phyloP scores from a whole-genome alignment of 1,284 basidiomycete genomes.

The Taiwanofungus camphoratus region DNA sequence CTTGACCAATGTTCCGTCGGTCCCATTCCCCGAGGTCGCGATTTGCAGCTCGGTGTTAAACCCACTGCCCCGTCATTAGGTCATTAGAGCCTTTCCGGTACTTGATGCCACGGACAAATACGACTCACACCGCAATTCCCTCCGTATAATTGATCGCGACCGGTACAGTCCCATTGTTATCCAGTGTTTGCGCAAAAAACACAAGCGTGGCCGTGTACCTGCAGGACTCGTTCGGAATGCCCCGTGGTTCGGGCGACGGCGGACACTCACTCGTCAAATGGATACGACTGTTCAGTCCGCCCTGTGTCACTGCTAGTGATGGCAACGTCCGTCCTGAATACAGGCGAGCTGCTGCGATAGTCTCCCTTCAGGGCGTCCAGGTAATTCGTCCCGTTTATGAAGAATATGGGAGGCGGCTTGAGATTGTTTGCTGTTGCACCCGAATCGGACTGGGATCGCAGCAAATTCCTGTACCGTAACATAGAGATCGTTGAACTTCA shows the following conservation, averaged over 20 bases:
- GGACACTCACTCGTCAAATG: conserved; percentile 18
- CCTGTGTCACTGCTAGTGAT: conserved; percentile 14
- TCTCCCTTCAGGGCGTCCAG: conserved; percentile 12
- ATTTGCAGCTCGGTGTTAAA: conserved; percentile 18
- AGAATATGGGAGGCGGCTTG: conserved; percentile 16
- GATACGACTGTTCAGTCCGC: conserved; percentile 19
- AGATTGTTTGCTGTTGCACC: conserved; percentile 8
- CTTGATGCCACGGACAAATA: not conserved
- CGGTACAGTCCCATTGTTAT: conserved; percentile 13
- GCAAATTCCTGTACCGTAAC: conserved; percentile 10
- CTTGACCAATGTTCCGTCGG: conserved; percentile 15
- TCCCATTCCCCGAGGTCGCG: conserved; percentile 4
- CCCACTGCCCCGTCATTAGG: conserved; percentile 10
- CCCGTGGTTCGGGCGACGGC: not conserved
- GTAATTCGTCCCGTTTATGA: conserved; percentile 14
- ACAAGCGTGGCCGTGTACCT: conserved; percentile 11
- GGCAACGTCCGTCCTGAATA: conserved; percentile 19
- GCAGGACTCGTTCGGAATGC: not conserved
- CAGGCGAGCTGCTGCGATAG: conserved; percentile 13
- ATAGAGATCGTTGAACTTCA: not conserved
- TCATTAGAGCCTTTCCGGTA: not conserved
- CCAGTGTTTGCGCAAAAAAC: conserved; percentile 13
- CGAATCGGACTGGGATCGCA: conserved; percentile 5
- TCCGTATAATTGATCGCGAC: conserved; percentile 12
- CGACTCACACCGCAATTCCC: conserved; percentile 16